Evolutionary conservation across 306 rosid species (phyloP).

Genomic region (Mimosa pudica): DNA sequence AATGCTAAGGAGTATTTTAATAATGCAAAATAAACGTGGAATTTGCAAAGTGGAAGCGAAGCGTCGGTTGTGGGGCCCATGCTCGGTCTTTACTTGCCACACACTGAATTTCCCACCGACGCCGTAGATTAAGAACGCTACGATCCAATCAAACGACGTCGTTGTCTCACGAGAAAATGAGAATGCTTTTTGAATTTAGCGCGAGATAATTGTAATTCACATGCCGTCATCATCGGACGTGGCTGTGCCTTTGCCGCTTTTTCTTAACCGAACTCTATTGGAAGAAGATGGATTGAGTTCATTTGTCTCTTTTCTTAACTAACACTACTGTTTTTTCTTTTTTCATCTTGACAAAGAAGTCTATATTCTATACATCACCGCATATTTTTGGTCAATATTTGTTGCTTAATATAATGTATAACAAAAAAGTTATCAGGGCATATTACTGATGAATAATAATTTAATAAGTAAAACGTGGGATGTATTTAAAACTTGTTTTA

Average conservation of each 20-base stretch:
- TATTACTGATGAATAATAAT: neutral
- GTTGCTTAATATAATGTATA: neutral
- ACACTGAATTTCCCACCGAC: constrained; percentile 23
- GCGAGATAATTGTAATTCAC: constrained; percentile 21
- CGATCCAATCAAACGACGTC: neutral
- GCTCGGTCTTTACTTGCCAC: neutral
- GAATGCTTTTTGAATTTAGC: neutral
- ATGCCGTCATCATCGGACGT: constrained; percentile 33
- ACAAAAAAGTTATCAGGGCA: neutral
- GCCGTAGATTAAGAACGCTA: neutral
- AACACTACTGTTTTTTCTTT: neutral
- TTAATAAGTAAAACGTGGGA: neutral
- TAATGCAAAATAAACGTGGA: neutral
- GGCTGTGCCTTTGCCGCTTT: constrained; percentile 37
- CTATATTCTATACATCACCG: neutral
- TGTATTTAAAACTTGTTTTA: too few species aligned
- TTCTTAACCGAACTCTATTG: neutral
- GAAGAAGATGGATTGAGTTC: neutral
- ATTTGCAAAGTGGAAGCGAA: neutral
- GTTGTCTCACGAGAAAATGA: neutral
- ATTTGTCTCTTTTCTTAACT: too few species aligned
- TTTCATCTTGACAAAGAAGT: neutral
- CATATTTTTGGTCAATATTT: neutral
- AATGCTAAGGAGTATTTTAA: too few species aligned
- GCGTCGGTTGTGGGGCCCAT: constrained; percentile 29